These are phyloP conservation scores for Musa beccarii DNA, from an alignment of 176 grass and related monocot genomes.

Conservation along the genomic window DNA sequence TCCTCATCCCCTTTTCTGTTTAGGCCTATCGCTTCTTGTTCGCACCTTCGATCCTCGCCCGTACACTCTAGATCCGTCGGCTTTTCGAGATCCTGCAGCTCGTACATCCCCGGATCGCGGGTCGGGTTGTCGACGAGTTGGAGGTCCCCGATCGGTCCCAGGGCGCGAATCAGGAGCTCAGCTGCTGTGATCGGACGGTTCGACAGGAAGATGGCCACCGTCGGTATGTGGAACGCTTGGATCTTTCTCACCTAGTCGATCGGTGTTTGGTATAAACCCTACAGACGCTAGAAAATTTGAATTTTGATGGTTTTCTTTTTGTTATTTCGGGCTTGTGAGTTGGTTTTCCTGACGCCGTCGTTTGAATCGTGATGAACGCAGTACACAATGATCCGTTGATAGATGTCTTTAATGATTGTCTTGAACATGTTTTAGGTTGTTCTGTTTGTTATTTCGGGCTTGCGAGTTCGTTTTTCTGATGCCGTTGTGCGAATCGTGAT, in stretches of 20 bases:
- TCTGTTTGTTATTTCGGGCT: too few species aligned
- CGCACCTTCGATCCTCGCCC: not conserved
- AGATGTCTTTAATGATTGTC: too few species aligned
- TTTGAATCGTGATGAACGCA: not conserved
- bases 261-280: not conserved
- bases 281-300: not conserved
- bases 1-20: not conserved
- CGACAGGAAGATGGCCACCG: conserved; percentile 65
- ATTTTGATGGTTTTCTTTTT: too few species aligned
- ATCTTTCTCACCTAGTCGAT: not conserved
- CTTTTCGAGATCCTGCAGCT: not conserved
- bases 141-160: conserved; percentile 2
- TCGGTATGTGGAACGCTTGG: conserved; percentile 27
- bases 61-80: not conserved
- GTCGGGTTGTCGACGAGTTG: not conserved
- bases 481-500: too few species aligned
- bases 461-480: too few species aligned
- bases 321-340: not conserved
- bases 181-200: conserved; percentile 32
- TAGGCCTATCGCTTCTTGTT: not conserved
- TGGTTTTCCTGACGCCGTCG: not conserved
- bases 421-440: too few species aligned
- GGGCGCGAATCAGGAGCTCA: conserved; percentile 37
- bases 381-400: not conserved
- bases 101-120: conserved; percentile 20